Evolutionary conservation across 2,329 filamentous ascomycete genomes (phyloP), one percentile per base, ranked within the genome.

Genomic region (Cladosporium halotolerans): DNA sequence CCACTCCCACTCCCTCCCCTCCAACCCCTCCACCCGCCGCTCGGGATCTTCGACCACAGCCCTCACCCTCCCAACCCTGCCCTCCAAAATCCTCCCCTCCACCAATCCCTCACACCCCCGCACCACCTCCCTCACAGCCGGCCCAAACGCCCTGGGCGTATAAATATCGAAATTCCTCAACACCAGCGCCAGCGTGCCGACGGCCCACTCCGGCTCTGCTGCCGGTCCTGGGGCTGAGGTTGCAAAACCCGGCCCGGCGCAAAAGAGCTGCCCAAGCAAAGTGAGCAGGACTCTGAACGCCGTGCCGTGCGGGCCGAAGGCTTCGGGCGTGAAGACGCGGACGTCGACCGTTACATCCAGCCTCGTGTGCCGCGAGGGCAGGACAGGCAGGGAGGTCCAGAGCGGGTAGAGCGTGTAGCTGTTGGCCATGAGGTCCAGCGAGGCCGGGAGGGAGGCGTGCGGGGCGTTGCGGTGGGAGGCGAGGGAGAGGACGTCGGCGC

Each of bases 241-340:
- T 10, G 36, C 39, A 34, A 14, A 60, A 18, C 53, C 55, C 4
- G 62, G 62, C 4, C 62, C 63, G 13, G 47, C 47, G 43, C 51
- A 53, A 2, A 66, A 40, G 52, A 63, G 59, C n/a, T 55, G 55
- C 32, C 55, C 60, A 6, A 63, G 53, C 14, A 64, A 55, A 9
- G 49, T 55, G 19, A 61, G 54, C 3, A 66, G 54, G 2, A 51
- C 43, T 16, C 55, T 44, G 19, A 60, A 60, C 1, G 54, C 53
- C 4, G 53, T 49, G 11, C 59, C 56, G n/a, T 58, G 58, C 2
- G 52, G 31, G 9, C 51, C 53, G 38, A 64, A 66, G 4, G 57
- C 55, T 56, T 66, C 63, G 2, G 61, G 58, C 46, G 56, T 62
- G 53, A 60, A 57, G 41, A 64, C 57, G 16, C 53, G 55, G 5